Evolutionary conservation across 257 asterid species (phyloP).

Genomic region (Primulina huaijiensis): DNA sequence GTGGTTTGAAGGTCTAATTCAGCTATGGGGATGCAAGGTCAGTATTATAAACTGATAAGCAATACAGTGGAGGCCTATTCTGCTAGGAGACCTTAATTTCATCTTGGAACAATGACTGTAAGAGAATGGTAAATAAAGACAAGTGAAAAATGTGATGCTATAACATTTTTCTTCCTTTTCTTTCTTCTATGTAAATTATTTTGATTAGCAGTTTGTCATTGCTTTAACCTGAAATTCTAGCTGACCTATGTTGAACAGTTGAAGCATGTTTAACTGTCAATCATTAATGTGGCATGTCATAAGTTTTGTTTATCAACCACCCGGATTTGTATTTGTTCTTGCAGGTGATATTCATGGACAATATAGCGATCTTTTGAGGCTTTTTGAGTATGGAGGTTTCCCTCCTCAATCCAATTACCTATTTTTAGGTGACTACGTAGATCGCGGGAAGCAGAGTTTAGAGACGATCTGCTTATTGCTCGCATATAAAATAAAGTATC

Average conservation of each 20-base stretch:
- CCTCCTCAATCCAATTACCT: slow-evolving; percentile 60
- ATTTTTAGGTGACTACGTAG: slow-evolving; percentile 57
- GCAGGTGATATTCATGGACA: slow-evolving; percentile 67
- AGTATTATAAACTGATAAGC: too few relatives aligned
- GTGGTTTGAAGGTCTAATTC: too few relatives aligned
- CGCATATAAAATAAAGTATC: slow-evolving; percentile 56
- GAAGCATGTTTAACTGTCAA: slow-evolving; percentile 16
- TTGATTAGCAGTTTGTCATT: slow-evolving; percentile 6
- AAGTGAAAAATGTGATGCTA: too few relatives aligned
- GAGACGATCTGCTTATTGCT: slow-evolving; percentile 62
- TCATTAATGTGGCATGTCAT: slow-evolving; percentile 16
- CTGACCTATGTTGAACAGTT: not conserved
- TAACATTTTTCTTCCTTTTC: not conserved
- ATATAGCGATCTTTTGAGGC: slow-evolving; percentile 60
- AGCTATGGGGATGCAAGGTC: too few relatives aligned
- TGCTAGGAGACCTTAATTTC: too few relatives aligned
- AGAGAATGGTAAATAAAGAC: too few relatives aligned
- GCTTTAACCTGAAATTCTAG: not conserved
- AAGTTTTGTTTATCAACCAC: slow-evolving; percentile 21
- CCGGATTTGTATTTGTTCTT: not conserved
- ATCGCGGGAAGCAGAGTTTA: slow-evolving; percentile 56
- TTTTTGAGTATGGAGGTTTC: slow-evolving; percentile 57
- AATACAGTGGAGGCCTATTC: too few relatives aligned
- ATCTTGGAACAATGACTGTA: too few relatives aligned
- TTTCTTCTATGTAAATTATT: not conserved